Conservation (phyloP, 2,329 filamentous ascomycete species). For the Claviceps arundinis region DNA sequence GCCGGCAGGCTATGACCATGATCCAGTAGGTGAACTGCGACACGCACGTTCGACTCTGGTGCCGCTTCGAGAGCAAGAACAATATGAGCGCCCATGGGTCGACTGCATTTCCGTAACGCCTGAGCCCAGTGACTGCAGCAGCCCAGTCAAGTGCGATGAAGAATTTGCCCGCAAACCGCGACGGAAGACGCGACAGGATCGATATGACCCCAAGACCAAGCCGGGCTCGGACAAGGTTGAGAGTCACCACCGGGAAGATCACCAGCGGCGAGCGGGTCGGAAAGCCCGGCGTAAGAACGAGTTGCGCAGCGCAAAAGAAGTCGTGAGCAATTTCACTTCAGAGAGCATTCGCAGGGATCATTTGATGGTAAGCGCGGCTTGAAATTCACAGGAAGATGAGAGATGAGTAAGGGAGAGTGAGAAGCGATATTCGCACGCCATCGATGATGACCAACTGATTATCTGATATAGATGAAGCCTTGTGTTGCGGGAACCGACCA, state of each 20-base stretch:
- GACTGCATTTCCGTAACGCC: background rate
- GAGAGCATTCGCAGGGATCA: background rate
- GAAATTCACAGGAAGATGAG: background rate
- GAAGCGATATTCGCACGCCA: background rate
- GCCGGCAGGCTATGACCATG: background rate
- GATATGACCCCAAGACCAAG: slow-evolving; percentile 6
- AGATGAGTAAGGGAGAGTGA: too few species aligned
- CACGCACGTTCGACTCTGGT: background rate
- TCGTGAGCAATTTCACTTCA: slow-evolving; percentile 44
- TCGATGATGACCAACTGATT: background rate
- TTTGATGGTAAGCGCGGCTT: slow-evolving; percentile 2
- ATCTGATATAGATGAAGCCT: slow-evolving; percentile 2
- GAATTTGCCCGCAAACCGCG: slow-evolving; percentile 8
- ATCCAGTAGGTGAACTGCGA: background rate
- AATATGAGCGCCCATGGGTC: background rate
- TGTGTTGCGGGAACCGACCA: background rate
- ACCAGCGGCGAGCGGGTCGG: background rate
- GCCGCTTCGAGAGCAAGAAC: background rate
- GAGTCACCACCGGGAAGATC: background rate
- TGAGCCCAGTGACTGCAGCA: background rate
- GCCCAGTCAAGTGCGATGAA: background rate
- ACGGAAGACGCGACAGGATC: slow-evolving; percentile 9
- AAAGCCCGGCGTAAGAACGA: slow-evolving; percentile 10
- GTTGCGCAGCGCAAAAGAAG: slow-evolving; percentile 26
- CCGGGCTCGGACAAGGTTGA: background rate